Base-by-base conservation (phyloP, 1,284 basidiomycete genomes). In the Boletus subluridellus region DNA sequence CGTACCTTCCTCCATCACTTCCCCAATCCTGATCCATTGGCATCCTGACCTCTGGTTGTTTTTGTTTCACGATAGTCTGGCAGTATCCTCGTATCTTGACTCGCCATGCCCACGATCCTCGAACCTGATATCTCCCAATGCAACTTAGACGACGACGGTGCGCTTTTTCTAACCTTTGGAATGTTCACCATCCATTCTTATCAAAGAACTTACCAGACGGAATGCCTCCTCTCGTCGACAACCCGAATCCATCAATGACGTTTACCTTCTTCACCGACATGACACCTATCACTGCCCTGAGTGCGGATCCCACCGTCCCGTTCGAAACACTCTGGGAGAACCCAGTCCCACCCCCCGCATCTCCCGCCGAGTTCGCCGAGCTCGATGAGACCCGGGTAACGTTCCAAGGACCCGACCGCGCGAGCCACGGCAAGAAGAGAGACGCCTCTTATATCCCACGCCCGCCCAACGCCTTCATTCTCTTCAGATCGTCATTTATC, bases 391-490 rank as follows among this genome's bases (percentile, higher is more conserved):
- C 41, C 46, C 65, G 58, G 32, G 15, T 44, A 8, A 44, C 49
- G 0, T 61, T 54, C 49, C 62, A 70, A 21, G 60, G 59, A 0
- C 56, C 72, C 48, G 69, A 71, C 55, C 74, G 74, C 41, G 61
- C 66, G 30, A 74, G 72, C 53, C 78, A 80, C 63, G 70, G 70
- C 60, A 80, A 78, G 72, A 81, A 80, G 63, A 76, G 78, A 49
- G 80, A 81, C 61, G 76, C 78, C 49, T 77, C 76, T 26, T 87
- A 95, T 74, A 92, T 95, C 71, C 93, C 94, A 49, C 86, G 94
- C 37, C 94, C 94, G 0, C 89, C 93, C 35, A 97, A 97, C 74
- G 94, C 95, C 49, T 97, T 96, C 77, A 96, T 97, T 67, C 85
- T 97, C 72, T 97, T 95, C 76, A 84, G 95, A 60, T 92, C 91